A percentile compares a stretch with the other conserved stretches of the same genome.
phyloP scores from a whole-genome alignment of 257 asterid species.

The Solanum sitiens region DNA sequence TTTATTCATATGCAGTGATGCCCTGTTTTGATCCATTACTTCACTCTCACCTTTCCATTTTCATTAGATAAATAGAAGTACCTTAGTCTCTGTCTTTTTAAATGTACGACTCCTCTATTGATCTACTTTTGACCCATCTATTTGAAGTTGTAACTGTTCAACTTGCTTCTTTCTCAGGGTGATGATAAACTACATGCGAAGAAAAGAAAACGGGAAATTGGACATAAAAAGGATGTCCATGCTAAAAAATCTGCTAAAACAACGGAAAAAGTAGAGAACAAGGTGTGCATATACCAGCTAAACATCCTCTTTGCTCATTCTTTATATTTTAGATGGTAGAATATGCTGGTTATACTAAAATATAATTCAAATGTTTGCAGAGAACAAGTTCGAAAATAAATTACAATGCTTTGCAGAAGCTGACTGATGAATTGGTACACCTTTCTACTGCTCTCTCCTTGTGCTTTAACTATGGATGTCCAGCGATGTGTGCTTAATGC shows the following conservation, averaged over 20 bases:
- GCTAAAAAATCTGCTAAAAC: constrained; percentile 24
- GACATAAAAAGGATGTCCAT: constrained; percentile 17
- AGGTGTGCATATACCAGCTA: constrained; percentile 6
- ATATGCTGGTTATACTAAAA: neutral
- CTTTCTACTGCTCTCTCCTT: neutral
- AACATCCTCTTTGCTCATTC: neutral
- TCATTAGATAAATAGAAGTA: neutral
- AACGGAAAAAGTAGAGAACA: constrained; percentile 12
- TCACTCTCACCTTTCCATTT: neutral
- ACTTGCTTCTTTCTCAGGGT: neutral
- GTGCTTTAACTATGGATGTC: neutral
- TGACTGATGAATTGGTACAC: constrained; percentile 30
- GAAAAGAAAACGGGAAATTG: constrained; percentile 26
- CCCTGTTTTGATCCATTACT: neutral
- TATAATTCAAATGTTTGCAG: constrained; percentile 17
- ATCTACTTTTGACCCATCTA: neutral
- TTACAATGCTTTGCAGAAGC: constrained; percentile 30
- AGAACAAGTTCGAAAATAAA: constrained; percentile 36
- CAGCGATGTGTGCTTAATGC: neutral
- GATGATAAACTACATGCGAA: constrained; percentile 25
- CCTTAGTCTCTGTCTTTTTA: neutral
- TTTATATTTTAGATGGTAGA: neutral
- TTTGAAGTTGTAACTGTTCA: neutral
- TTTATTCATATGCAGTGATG: neutral
- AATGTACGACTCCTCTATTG: neutral